A percentile compares a stretch with the other conserved stretches of the same genome.
These are phyloP conservation scores for Lodderomyces metapsilosis DNA, from an alignment of 1,139 yeast species.

Conservation along the genomic window DNA sequence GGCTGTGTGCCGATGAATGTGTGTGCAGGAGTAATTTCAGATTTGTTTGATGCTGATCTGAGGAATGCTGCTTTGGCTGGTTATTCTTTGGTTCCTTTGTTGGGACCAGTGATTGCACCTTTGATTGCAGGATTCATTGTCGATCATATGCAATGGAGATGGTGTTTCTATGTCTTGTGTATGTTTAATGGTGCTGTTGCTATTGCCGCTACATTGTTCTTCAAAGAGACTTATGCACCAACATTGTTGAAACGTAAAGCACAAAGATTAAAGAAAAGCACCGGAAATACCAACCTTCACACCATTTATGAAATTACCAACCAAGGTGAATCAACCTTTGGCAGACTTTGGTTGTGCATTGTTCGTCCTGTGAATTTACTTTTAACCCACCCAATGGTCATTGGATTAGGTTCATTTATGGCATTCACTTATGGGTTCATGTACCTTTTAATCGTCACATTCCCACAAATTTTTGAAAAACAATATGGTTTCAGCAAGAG, in stretches of 20 bases:
- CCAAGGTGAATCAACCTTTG: slow-evolving; percentile 31
- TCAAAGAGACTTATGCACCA: slow-evolving; percentile 43
- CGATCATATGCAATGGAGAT: slow-evolving; percentile 41
- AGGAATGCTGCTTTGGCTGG: slow-evolving; percentile 44
- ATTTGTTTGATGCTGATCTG: slow-evolving; percentile 36
- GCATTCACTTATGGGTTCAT: slow-evolving; percentile 49
- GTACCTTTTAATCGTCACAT: slow-evolving; percentile 47
- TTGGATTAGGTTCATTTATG: slow-evolving; percentile 46
- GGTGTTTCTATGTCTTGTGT: slow-evolving; percentile 44
- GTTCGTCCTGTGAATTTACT: slow-evolving; percentile 39
- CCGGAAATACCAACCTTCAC: slow-evolving; percentile 40
- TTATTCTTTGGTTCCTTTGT: slow-evolving; percentile 40
- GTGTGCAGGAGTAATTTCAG: slow-evolving; percentile 43
- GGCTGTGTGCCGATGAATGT: slow-evolving; percentile 46
- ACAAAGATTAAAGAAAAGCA: slow-evolving; percentile 27
- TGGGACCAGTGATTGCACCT: slow-evolving; percentile 67
- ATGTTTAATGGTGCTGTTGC: slow-evolving; percentile 44
- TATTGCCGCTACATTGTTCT: slow-evolving; percentile 32
- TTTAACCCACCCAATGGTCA: slow-evolving; percentile 45
- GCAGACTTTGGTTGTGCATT: slow-evolving; percentile 34
- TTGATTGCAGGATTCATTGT: slow-evolving; percentile 57
- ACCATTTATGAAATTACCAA: slow-evolving; percentile 45
- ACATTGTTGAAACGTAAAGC: slow-evolving; percentile 36
- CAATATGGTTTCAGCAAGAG: slow-evolving; percentile 37
- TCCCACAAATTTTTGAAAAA: slow-evolving; percentile 35